These are phyloP conservation scores for Imleria badia DNA, from an alignment of 768 basidiomycete species.

Conservation along the genomic window DNA sequence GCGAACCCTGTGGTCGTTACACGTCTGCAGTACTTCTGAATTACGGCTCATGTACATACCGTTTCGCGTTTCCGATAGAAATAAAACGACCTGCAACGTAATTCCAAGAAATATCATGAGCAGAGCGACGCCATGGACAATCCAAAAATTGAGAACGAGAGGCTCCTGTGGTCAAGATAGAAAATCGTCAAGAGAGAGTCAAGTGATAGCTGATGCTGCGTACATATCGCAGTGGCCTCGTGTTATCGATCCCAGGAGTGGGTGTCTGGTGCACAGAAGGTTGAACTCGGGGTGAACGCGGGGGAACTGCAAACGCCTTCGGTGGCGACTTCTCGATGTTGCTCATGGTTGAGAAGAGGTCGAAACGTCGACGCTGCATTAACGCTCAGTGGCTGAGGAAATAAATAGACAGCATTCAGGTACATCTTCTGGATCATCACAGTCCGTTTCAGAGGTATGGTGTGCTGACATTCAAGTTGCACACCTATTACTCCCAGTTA, in stretches of 20 bases:
- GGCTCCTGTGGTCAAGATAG: constrained; percentile 24
- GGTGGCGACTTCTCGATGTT: neutral
- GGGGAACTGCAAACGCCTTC: neutral
- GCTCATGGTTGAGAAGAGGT: constrained; percentile 6
- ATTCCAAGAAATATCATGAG: constrained; percentile 39
- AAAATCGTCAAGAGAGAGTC: neutral
- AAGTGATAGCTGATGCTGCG: constrained; percentile 11
- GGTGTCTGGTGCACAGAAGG: constrained; percentile 52
- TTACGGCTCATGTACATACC: constrained; percentile 9
- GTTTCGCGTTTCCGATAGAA: constrained; percentile 15
- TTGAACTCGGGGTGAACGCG: constrained; percentile 38
- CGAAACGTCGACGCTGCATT: neutral
- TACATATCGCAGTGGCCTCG: constrained; percentile 45
- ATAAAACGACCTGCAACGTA: constrained; percentile 9
- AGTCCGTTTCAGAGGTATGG: no score
- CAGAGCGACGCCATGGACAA: constrained; percentile 40
- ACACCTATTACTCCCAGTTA: no score
- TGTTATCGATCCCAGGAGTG: constrained; percentile 33
- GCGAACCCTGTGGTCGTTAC: constrained; percentile 45
- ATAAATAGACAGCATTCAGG: constrained; percentile 4
- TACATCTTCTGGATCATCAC: no score
- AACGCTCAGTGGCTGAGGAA: neutral
- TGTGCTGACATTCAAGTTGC: no score
- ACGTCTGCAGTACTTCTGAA: neutral
- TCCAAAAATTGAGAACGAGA: constrained; percentile 35